Conservation (phyloP, 208 protist genomes). For the Trypanosoma rangeli region DNA sequence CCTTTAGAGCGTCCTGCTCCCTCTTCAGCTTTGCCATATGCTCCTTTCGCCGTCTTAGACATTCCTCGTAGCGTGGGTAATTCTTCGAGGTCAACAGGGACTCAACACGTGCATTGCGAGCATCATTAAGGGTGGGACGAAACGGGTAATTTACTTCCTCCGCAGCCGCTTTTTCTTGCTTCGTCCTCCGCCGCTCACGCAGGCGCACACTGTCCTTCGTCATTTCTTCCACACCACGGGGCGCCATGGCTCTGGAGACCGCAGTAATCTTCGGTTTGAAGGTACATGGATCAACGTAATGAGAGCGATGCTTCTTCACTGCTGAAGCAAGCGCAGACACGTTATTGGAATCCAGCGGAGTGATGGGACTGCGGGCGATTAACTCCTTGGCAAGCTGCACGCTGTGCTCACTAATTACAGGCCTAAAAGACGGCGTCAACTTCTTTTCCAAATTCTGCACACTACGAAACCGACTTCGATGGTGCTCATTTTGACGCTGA, state of each 20-base stretch:
- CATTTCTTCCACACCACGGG: conserved; percentile 23
- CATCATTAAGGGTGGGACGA: conserved; percentile 42
- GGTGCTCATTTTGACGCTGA: conserved; percentile 65
- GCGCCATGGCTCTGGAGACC: conserved; percentile 24
- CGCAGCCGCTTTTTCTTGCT: conserved; percentile 38
- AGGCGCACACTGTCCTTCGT: conserved; percentile 11
- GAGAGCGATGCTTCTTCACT: conserved; percentile 58
- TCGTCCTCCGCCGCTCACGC: conserved; percentile 20
- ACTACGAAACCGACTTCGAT: conserved; percentile 41
- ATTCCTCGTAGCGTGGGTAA: conserved; percentile 42
- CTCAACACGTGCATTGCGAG: conserved; percentile 40
- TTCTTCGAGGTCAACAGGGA: conserved; percentile 57
- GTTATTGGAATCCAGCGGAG: neutral
- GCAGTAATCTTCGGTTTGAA: conserved; percentile 63
- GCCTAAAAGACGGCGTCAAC: conserved; percentile 69
- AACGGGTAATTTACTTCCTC: conserved; percentile 48
- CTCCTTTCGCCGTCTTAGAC: conserved; percentile 29
- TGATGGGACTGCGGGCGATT: conserved; percentile 32
- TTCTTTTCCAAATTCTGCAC: conserved; percentile 42
- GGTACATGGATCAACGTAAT: conserved; percentile 71
- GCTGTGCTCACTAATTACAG: conserved; percentile 50
- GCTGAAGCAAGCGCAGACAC: conserved; percentile 37
- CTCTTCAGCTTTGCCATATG: conserved; percentile 27
- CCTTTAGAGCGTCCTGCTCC: conserved; percentile 33
- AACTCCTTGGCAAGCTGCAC: conserved; percentile 48